These are phyloP conservation scores for Dothideomycetes sp. DNA, from an alignment of 2,329 filamentous ascomycete genomes.

Conservation along the genomic window DNA sequence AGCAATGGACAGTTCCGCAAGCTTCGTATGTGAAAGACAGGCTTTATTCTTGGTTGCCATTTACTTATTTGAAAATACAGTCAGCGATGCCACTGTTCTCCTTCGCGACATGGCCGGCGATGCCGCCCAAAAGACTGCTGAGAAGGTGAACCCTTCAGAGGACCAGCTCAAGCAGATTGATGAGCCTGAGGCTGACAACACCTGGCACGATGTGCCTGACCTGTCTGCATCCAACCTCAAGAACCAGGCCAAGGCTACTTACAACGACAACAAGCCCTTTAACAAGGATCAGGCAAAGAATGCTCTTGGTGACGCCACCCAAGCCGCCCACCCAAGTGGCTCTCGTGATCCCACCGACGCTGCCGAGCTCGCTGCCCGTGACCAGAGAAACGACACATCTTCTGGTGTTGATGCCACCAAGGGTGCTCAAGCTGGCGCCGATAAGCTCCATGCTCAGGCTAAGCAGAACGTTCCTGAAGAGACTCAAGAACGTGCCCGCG, in stretches of 20 bases:
- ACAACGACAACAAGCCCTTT: constrained; percentile 47
- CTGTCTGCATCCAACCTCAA: constrained; percentile 60
- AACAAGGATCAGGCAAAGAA: constrained; percentile 49
- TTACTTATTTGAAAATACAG: no score
- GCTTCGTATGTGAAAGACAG: constrained; percentile 66
- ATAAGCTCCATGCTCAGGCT: constrained; percentile 40
- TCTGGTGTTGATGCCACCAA: constrained; percentile 42
- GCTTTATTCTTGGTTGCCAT: no score
- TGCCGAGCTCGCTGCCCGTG: constrained; percentile 39
- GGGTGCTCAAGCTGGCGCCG: constrained; percentile 36
- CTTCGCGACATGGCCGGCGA: constrained; percentile 87
- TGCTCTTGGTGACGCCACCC: constrained; percentile 45
- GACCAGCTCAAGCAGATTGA: constrained; percentile 71
- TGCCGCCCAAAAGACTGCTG: constrained; percentile 68
- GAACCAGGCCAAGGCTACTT: constrained; percentile 51
- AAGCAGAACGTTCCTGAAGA: constrained; percentile 57
- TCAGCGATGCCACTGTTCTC: constrained; percentile 70
- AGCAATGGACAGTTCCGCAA: constrained; percentile 96
- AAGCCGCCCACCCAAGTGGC: constrained; percentile 45
- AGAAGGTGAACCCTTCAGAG: constrained; percentile 63
- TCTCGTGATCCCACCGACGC: constrained; percentile 44
- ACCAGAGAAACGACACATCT: constrained; percentile 35
- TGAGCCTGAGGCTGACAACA: constrained; percentile 75
- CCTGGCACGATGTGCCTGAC: constrained; percentile 82
- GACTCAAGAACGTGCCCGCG: constrained; percentile 31